Percentiles rank a stretch among this genome's conserved stretches.
These are phyloP conservation scores for Ustilago crameri DNA, from an alignment of 1,284 basidiomycete species.

Conservation along the genomic window DNA sequence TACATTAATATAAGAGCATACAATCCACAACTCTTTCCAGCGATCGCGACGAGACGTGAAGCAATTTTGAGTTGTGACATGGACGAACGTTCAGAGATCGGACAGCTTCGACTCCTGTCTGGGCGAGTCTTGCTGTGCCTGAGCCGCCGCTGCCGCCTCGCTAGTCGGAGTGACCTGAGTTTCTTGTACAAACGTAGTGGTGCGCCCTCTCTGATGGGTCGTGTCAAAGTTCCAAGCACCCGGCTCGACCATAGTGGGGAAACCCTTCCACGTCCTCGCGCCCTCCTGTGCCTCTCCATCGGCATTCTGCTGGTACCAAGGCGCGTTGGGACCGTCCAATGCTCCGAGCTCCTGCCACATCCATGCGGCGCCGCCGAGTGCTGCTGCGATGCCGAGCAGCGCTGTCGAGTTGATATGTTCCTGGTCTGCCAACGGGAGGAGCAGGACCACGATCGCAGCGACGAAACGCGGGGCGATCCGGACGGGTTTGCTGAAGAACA, in stretches of 20 bases:
- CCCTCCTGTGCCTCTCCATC: background rate
- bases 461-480: slow-evolving; percentile 47
- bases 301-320: slow-evolving; percentile 29
- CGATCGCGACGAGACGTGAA: too few species aligned
- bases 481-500: slow-evolving; percentile 43
- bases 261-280: slow-evolving; percentile 41
- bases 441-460: slow-evolving; percentile 43
- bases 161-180: background rate
- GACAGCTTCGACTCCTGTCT: background rate
- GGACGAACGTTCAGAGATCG: background rate
- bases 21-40: too few species aligned
- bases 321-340: slow-evolving; percentile 58
- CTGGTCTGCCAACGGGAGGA: slow-evolving; percentile 53
- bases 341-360: slow-evolving; percentile 52
- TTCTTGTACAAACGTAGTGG: slow-evolving; percentile 34
- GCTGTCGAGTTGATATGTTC: slow-evolving; percentile 27
- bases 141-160: background rate
- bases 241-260: slow-evolving; percentile 47
- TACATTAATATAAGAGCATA: too few species aligned
- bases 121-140: background rate
- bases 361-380: slow-evolving; percentile 25
- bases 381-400: slow-evolving; percentile 47
- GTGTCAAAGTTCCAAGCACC: slow-evolving; percentile 46
- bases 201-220: slow-evolving; percentile 39
- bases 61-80: background rate